phyloP scores from a whole-genome alignment of 768 basidiomycete species.

The Amanita subjunquillea region DNA sequence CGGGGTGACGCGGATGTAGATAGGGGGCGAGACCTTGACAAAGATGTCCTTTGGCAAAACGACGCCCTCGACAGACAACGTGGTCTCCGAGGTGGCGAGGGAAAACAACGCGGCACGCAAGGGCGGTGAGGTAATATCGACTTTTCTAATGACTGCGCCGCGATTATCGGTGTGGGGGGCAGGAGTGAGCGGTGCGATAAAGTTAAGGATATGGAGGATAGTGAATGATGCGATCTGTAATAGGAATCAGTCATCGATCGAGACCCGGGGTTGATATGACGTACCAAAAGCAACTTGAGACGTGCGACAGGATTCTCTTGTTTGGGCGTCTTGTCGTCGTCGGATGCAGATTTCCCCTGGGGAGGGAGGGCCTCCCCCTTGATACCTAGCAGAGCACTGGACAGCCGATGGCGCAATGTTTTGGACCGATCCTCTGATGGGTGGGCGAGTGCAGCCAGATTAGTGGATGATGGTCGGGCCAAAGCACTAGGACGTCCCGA shows the following conservation, averaged over 20 bases:
- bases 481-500: constrained; percentile 20
- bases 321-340: constrained; percentile 25
- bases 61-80: constrained; percentile 8
- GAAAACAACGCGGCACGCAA: constrained; percentile 48
- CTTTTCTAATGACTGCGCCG: constrained; percentile 34
- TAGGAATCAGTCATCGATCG: background rate
- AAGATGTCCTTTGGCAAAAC: constrained; percentile 26
- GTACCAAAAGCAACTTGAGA: constrained; percentile 78
- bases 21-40: constrained; percentile 53
- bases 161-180: constrained; percentile 27
- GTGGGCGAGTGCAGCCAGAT: constrained; percentile 8
- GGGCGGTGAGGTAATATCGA: constrained; percentile 60
- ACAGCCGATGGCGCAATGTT: constrained; percentile 23
- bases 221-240: constrained; percentile 80
- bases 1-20: constrained; percentile 41
- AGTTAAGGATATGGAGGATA: constrained; percentile 83
- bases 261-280: background rate
- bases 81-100: constrained; percentile 31
- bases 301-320: constrained; percentile 77
- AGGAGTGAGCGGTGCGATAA: constrained; percentile 80
- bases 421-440: background rate
- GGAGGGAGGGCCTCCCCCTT: constrained; percentile 31
- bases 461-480: constrained; percentile 17
- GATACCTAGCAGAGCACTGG: constrained; percentile 18
- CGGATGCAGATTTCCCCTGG: constrained; percentile 9